Conservation (phyloP, 768 basidiomycete genomes). For the Boletellus ananiceps region DNA sequence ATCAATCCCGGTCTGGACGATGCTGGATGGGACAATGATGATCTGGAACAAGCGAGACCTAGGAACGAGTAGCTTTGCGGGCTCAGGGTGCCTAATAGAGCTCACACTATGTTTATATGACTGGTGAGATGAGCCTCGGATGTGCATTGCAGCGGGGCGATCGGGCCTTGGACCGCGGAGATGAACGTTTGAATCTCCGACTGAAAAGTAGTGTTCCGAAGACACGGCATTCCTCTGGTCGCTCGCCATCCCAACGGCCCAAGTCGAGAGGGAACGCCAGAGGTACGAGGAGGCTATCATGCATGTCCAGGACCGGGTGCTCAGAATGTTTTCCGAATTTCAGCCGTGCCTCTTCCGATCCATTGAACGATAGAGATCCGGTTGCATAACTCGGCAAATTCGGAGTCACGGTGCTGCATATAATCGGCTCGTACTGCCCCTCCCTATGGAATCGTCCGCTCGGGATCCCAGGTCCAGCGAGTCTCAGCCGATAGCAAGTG, state of each 20-base stretch:
- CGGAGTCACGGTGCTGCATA: conserved; percentile 24
- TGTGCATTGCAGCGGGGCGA: too few species aligned
- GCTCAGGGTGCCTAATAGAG: neutral
- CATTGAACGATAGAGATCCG: conserved; percentile 8
- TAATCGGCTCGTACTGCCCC: conserved; percentile 22
- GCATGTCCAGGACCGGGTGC: conserved; percentile 7
- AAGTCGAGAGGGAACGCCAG: conserved; percentile 12
- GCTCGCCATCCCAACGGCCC: conserved; percentile 11
- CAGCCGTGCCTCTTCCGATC: conserved; percentile 9
- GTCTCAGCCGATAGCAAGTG: conserved; percentile 38
- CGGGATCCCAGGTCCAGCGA: conserved; percentile 40
- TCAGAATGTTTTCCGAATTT: conserved; percentile 6
- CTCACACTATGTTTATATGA: neutral
- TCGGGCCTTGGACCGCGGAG: conserved; percentile 12
- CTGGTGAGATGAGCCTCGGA: neutral
- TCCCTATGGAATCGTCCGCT: conserved; percentile 49
- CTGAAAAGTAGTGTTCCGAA: conserved; percentile 15
- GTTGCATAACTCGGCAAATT: conserved; percentile 30
- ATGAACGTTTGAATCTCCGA: conserved; percentile 24
- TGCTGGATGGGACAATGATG: conserved; percentile 25
- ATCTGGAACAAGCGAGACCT: conserved; percentile 16
- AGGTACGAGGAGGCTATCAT: conserved; percentile 16
- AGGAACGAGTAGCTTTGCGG: conserved; percentile 10
- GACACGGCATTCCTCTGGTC: conserved; percentile 28
- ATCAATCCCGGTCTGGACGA: conserved; percentile 64